Conservation (phyloP, 1,284 basidiomycete genomes). For the Sphagnurus paluster region DNA sequence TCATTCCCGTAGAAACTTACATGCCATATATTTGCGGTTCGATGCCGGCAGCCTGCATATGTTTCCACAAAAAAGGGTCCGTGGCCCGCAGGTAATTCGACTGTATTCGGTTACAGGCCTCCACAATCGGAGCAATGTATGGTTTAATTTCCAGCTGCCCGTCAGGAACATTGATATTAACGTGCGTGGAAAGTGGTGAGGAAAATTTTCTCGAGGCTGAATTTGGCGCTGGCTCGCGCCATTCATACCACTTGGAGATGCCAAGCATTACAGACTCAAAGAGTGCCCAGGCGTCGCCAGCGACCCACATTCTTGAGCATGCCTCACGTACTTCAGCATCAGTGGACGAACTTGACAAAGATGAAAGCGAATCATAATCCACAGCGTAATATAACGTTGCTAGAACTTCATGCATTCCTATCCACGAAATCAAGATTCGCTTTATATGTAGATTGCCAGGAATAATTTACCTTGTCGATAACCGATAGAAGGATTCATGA, state of each 20-base stretch:
- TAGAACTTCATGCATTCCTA: slow-evolving; percentile 91
- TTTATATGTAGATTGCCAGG: not conserved
- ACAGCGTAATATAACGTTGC: slow-evolving; percentile 82
- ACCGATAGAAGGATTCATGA: slow-evolving; percentile 76
- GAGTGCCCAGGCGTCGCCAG: slow-evolving; percentile 83
- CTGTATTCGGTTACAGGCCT: slow-evolving; percentile 79
- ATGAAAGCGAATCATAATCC: slow-evolving; percentile 75
- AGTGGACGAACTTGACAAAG: slow-evolving; percentile 31
- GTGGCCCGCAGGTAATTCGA: slow-evolving; percentile 69
- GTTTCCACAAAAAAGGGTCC: slow-evolving; percentile 80
- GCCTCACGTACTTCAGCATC: slow-evolving; percentile 48
- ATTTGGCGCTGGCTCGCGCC: slow-evolving; percentile 59
- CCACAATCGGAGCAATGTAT: slow-evolving; percentile 82
- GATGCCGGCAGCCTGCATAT: slow-evolving; percentile 75
- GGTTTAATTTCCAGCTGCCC: slow-evolving; percentile 52
- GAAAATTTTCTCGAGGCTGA: slow-evolving; percentile 9
- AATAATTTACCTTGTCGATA: slow-evolving; percentile 72
- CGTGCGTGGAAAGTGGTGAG: slow-evolving; percentile 44
- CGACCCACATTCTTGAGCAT: slow-evolving; percentile 68
- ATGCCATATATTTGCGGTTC: slow-evolving; percentile 96
- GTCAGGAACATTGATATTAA: slow-evolving; percentile 42
- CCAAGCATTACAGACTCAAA: slow-evolving; percentile 79
- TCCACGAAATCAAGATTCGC: not conserved
- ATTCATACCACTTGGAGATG: slow-evolving; percentile 86
- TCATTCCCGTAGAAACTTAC: slow-evolving; percentile 44